A percentile compares a stretch with the other conserved stretches of the same genome.
These are phyloP conservation scores for Aspergillus texensis DNA, from an alignment of 2,329 filamentous ascomycete species.

Conservation along the genomic window DNA sequence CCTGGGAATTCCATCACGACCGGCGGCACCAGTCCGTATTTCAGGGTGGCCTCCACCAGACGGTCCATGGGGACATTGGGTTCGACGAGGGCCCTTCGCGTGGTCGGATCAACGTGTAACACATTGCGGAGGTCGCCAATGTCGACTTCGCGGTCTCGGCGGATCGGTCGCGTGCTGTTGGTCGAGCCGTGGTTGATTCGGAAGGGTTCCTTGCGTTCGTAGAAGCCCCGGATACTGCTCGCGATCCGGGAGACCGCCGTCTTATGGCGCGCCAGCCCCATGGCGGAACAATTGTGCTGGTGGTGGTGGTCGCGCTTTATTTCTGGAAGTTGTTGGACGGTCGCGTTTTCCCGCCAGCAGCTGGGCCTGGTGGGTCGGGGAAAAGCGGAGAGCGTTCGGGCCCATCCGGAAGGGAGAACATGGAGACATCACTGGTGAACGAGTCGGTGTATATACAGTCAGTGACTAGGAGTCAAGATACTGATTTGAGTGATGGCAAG, in stretches of 20 bases:
- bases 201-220: conserved; percentile 52
- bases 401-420: background rate
- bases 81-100: conserved; percentile 64
- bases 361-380: too few relatives aligned
- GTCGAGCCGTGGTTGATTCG: conserved; percentile 76
- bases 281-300: background rate
- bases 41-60: conserved; percentile 61
- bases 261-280: conserved; percentile 12
- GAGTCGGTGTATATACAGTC: too few relatives aligned
- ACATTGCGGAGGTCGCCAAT: conserved; percentile 71
- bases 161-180: conserved; percentile 68
- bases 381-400: background rate
- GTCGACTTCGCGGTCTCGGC: conserved; percentile 44
- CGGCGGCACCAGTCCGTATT: conserved; percentile 59
- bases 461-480: too few relatives aligned
- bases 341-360: background rate
- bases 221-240: conserved; percentile 36
- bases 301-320: background rate
- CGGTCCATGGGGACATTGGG: conserved; percentile 71
- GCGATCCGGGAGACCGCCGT: conserved; percentile 16
- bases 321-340: too few relatives aligned
- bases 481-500: too few relatives aligned
- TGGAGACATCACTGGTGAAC: too few relatives aligned
- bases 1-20: conserved; percentile 74
- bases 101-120: conserved; percentile 59